Base-by-base conservation (phyloP, 2,329 filamentous ascomycete species). In the Colletotrichum eremochloae region DNA sequence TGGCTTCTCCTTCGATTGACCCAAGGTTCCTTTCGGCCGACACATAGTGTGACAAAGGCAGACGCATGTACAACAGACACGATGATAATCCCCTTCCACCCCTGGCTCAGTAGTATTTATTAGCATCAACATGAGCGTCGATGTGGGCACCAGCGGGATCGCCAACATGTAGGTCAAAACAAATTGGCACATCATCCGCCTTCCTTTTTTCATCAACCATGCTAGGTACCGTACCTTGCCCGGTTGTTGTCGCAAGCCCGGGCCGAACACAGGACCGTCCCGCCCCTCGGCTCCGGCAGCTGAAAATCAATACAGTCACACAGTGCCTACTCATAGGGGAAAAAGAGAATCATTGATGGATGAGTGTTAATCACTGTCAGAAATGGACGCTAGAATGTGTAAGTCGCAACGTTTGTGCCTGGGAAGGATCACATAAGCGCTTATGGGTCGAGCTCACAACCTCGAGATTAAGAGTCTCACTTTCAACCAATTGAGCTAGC, bases 401-500 rank as follows among this genome's bases (percentile, higher is more conserved):
- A 48, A 60, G 65, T 33, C 11, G n/a, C 12, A 5, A 33, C 20
- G 44, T 14, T 20, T 42, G 40, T 38, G 12, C 31, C 42, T n/a
- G 5, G 11, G 9, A 5, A 14, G 12, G 52, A 53, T 52, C 44
- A 52, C 42, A 63, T 48, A 58, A 55, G 58, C 20, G 42, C 69
- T 58, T 64, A 60, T 40, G 73, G 66, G 70, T 86, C 85, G 85
- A 87, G 88, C 87, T 84, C 84, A 83, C 84, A 87, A 83, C 84
- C 85, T 87, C 86, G 84, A 87, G 86, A 86, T 87, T 88, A 88
- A 88, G 90, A 91, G 90, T 91, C 89, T 90, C 86, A 91, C 89
- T 89, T 89, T 92, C 89, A 91, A 91, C 88, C 87, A 87, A 90
- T 90, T 90, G 88, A 90, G 88, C 88, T 90, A 90, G 85, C 86